These are phyloP conservation scores for Fusarium multiceps DNA, from an alignment of 2,329 filamentous ascomycete species.

Conservation along the genomic window DNA sequence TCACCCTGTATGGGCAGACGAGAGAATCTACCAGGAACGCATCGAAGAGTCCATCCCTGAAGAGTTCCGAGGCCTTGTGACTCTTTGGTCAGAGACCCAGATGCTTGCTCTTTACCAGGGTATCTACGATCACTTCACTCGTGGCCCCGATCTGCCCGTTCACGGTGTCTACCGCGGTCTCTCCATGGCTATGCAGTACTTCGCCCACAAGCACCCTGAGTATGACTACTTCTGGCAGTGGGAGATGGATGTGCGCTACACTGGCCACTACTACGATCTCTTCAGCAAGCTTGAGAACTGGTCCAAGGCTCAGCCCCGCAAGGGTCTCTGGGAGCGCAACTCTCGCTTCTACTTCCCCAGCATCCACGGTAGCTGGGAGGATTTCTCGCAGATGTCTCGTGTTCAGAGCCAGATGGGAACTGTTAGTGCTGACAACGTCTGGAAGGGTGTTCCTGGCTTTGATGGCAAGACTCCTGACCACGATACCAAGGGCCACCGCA, in stretches of 20 bases:
- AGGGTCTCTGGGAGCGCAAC: constrained; percentile 85
- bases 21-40: constrained; percentile 73
- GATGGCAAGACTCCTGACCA: constrained; percentile 54
- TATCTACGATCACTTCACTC: constrained; percentile 79
- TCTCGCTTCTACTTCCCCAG: constrained; percentile 80
- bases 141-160: constrained; percentile 76
- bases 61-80: constrained; percentile 90
- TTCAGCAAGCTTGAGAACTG: constrained; percentile 76
- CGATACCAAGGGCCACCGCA: constrained; percentile 55
- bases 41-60: constrained; percentile 77
- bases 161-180: constrained; percentile 94
- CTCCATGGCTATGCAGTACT: constrained; percentile 95
- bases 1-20: constrained; percentile 82
- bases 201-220: constrained; percentile 87
- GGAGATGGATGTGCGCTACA: constrained; percentile 94
- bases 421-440: constrained; percentile 73
- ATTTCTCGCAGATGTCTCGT: constrained; percentile 78
- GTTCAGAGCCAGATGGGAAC: constrained; percentile 79
- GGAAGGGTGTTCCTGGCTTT: constrained; percentile 63
- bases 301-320: constrained; percentile 78
- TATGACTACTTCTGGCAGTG: constrained; percentile 95
- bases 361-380: constrained; percentile 81
- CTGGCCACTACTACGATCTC: constrained; percentile 84
- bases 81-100: constrained; percentile 92
- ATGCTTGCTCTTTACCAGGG: constrained; percentile 92